phyloP scores from a whole-genome alignment of 169 alveolate species.

The Plasmodium adleri region DNA sequence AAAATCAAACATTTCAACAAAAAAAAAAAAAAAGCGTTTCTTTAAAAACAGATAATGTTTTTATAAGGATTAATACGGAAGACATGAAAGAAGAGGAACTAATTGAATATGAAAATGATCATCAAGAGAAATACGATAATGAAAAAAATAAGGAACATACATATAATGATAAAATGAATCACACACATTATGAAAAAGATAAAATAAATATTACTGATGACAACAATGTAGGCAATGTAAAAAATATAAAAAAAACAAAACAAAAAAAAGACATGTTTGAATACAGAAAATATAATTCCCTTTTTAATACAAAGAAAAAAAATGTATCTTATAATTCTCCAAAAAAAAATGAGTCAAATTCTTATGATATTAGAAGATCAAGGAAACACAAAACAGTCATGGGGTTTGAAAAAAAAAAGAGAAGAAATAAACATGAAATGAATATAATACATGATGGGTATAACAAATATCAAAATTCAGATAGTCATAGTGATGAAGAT shows the following conservation, averaged over 20 bases:
- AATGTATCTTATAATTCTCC: slow-evolving; percentile 14
- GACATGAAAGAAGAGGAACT: background rate
- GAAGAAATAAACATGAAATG: slow-evolving; percentile 3
- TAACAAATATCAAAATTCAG: slow-evolving; percentile 3
- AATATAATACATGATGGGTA: slow-evolving; percentile 6
- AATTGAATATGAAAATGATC: background rate
- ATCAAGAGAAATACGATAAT: background rate
- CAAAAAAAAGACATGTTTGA: background rate
- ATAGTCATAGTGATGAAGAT: slow-evolving; percentile 13
- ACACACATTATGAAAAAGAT: slow-evolving; percentile 1
- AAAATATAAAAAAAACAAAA: slow-evolving; percentile 10
- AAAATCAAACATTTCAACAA: background rate
- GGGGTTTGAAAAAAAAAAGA: slow-evolving; percentile 58
- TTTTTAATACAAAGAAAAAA: slow-evolving; percentile 36
- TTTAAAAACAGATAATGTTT: background rate
- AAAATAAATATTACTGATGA: background rate
- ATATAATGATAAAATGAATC: background rate
- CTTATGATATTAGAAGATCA: slow-evolving; percentile 14
- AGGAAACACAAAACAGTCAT: slow-evolving; percentile 70
- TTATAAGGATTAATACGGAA: background rate
- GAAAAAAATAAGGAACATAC: background rate
- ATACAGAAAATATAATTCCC: slow-evolving; percentile 43
- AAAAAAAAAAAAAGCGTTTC: slow-evolving; percentile 17
- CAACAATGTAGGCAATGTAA: background rate
- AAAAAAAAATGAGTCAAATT: background rate